Conservation (phyloP, 208 protist genomes). For the Phytomonas sp. region DNA sequence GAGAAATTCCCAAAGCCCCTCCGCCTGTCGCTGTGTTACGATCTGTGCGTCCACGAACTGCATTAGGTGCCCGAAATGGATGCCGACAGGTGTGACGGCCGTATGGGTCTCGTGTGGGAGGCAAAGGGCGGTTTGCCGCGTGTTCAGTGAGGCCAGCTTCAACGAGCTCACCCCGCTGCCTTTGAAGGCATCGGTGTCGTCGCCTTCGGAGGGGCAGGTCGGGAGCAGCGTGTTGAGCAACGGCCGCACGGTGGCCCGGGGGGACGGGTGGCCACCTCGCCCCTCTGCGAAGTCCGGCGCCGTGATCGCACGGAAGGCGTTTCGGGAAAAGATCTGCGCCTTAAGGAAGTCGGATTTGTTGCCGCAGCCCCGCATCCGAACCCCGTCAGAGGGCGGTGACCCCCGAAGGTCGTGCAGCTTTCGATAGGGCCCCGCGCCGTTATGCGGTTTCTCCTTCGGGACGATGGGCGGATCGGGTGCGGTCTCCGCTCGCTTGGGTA, state of each 20-base stretch:
- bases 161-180: constrained; percentile 34
- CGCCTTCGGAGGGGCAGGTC: not conserved
- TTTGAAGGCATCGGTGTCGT: not conserved
- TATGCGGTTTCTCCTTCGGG: constrained; percentile 3
- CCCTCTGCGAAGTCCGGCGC: constrained; percentile 24
- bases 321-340: constrained; percentile 42
- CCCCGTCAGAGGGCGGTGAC: not conserved
- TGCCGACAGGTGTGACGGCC: constrained; percentile 39
- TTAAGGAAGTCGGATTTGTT: constrained; percentile 46
- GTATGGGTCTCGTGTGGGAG: constrained; percentile 27
- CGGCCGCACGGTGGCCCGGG: not conserved
- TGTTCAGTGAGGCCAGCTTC: constrained; percentile 57
- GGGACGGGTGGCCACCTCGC: not conserved
- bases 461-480: constrained; percentile 43
- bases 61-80: constrained; percentile 59
- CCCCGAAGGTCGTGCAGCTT: not conserved
- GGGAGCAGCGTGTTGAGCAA: not conserved
- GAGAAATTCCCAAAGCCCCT: constrained; percentile 71
- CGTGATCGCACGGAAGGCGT: constrained; percentile 64
- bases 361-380: constrained; percentile 10
- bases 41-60: constrained; percentile 77
- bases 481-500: constrained; percentile 49
- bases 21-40: constrained; percentile 62
- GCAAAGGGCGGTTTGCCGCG: constrained; percentile 43
- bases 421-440: not conserved